Percentiles rank a stretch among this genome's conserved stretches.
Conservation (phyloP, 441 rosid species). For the Adansonia grandidieri region DNA sequence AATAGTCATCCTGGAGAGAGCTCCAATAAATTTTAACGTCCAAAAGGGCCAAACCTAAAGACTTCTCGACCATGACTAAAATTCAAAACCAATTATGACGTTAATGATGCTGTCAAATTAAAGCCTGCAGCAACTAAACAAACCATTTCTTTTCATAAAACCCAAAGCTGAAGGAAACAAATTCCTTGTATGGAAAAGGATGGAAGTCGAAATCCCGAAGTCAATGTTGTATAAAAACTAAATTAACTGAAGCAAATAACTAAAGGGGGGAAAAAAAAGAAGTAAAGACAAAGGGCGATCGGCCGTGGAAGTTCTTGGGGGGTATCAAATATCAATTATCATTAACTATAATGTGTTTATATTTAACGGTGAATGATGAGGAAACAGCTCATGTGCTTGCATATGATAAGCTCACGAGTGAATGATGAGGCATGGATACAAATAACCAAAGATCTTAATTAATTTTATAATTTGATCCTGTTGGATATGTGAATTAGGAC, state of each 20-base stretch:
- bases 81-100: neutral
- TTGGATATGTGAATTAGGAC: constrained; percentile 43
- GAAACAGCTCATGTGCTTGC: constrained; percentile 57
- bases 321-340: neutral
- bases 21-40: neutral
- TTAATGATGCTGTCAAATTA: constrained; percentile 13
- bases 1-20: no score
- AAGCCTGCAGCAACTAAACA: constrained; percentile 1
- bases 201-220: constrained; percentile 10
- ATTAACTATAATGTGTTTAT: constrained; percentile 16
- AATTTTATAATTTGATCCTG: constrained; percentile 32
- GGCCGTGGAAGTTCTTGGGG: constrained; percentile 4
- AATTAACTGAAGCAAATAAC: neutral
- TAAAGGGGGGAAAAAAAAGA: neutral
- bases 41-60: neutral
- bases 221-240: neutral
- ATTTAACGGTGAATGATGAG: constrained; percentile 27
- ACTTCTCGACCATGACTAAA: constrained; percentile 8
- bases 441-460: constrained; percentile 31
- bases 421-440: constrained; percentile 36
- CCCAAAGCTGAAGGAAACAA: neutral
- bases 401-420: constrained; percentile 51
- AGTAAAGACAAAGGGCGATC: constrained; percentile 1
- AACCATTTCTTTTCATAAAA: neutral
- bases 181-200: neutral